Percentiles rank a stretch among this genome's conserved stretches.
Evolutionary conservation across 2,329 filamentous ascomycete genomes (phyloP).

Genomic region (Xylaria sp.): DNA sequence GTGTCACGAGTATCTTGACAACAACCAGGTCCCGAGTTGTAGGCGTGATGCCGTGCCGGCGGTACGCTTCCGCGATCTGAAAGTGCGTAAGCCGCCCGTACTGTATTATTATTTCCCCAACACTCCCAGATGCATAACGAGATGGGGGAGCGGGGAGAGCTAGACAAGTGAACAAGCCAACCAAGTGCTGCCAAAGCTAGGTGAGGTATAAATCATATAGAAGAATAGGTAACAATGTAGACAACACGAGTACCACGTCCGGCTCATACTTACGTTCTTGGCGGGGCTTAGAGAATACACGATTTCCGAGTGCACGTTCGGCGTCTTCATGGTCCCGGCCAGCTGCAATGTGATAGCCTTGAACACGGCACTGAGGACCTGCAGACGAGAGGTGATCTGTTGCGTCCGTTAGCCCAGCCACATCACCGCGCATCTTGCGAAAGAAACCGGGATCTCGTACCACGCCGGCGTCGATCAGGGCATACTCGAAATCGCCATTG

Average conservation of each 20-base stretch:
- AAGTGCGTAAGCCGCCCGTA: conserved; percentile 1
- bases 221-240: neutral
- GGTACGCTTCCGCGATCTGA: conserved; percentile 90
- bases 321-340: conserved; percentile 70
- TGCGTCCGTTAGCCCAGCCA: neutral
- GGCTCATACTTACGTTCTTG: conserved; percentile 68
- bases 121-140: neutral
- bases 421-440: neutral
- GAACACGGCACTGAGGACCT: conserved; percentile 77
- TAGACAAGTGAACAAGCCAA: neutral
- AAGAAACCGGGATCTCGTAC: conserved; percentile 62
- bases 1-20: conserved; percentile 73
- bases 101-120: neutral
- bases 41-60: conserved; percentile 80
- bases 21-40: conserved; percentile 75
- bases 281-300: conserved; percentile 80
- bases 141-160: neutral
- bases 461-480: conserved; percentile 84
- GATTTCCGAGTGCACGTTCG: conserved; percentile 88
- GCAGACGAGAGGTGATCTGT: conserved; percentile 72
- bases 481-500: conserved; percentile 88
- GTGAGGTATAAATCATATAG: neutral
- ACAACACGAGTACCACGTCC: neutral
- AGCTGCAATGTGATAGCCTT: conserved; percentile 73
- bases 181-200: neutral